These are phyloP conservation scores for Phaeolepiota aurea DNA, from an alignment of 768 basidiomycete genomes.

Conservation along the genomic window DNA sequence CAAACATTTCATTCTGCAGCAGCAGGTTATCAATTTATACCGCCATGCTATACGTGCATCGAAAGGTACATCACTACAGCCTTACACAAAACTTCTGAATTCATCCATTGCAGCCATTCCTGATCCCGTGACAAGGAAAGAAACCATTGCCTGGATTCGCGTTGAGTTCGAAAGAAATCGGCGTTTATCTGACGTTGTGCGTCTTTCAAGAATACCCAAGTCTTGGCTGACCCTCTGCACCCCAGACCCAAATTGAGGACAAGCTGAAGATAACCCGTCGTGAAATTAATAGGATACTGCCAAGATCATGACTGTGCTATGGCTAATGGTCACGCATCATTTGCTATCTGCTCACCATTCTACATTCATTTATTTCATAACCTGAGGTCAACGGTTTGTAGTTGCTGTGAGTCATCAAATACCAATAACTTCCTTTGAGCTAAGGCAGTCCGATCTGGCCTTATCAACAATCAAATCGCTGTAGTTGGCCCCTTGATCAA, in stretches of 20 bases:
- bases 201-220: too few species aligned
- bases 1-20: conserved; percentile 69
- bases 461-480: too few species aligned
- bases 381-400: too few species aligned
- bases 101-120: conserved; percentile 41
- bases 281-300: conserved; percentile 56
- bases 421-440: too few species aligned
- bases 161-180: conserved; percentile 60
- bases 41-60: conserved; percentile 63
- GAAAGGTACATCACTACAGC: conserved; percentile 32
- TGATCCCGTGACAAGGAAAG: conserved; percentile 48
- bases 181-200: conserved; percentile 49
- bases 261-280: conserved; percentile 46
- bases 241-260: conserved; percentile 56
- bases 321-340: too few species aligned
- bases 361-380: too few species aligned
- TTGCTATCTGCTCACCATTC: too few species aligned
- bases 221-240: too few species aligned
- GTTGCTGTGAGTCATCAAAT: too few species aligned
- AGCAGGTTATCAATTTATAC: conserved; percentile 54
- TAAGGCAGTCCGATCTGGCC: too few species aligned
- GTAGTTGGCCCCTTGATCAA: too few species aligned
- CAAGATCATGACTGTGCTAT: too few species aligned
- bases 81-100: conserved; percentile 2
- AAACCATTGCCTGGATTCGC: conserved; percentile 69